Conservation (phyloP, 2,329 filamentous ascomycete species). For the Dothideomycetes sp. region DNA sequence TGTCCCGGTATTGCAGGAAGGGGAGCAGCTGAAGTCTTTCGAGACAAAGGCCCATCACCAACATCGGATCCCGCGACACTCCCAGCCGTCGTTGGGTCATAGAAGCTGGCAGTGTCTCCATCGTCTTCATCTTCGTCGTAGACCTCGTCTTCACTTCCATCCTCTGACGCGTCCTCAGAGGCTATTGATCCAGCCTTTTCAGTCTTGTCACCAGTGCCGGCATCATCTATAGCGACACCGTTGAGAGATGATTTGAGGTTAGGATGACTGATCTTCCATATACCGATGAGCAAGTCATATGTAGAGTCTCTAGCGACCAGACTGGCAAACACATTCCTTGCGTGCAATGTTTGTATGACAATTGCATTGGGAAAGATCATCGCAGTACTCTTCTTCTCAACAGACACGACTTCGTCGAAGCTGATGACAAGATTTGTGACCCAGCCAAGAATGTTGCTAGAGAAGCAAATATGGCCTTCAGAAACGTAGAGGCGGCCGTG, state of each 20-base stretch:
- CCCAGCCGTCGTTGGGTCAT: slow-evolving; percentile 38
- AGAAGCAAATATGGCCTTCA: slow-evolving; percentile 95
- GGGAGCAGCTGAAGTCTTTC: slow-evolving; percentile 58
- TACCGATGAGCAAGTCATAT: slow-evolving; percentile 93
- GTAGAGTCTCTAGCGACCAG: slow-evolving; percentile 91
- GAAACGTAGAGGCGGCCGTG: slow-evolving; percentile 93
- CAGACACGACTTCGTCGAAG: slow-evolving; percentile 93
- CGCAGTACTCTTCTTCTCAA: slow-evolving; percentile 94
- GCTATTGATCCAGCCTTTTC: slow-evolving; percentile 62
- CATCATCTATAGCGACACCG: slow-evolving; percentile 68
- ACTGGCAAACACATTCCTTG: slow-evolving; percentile 91
- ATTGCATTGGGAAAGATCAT: slow-evolving; percentile 95
- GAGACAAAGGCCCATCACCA: slow-evolving; percentile 38
- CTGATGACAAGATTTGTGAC: slow-evolving; percentile 95
- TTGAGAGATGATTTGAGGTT: slow-evolving; percentile 85
- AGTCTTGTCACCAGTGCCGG: slow-evolving; percentile 76
- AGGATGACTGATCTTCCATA: slow-evolving; percentile 95
- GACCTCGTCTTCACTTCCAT: slow-evolving; percentile 63
- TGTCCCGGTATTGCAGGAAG: slow-evolving; percentile 26
- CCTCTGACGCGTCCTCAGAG: slow-evolving; percentile 37
- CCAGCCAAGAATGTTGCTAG: slow-evolving; percentile 97
- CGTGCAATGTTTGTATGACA: slow-evolving; percentile 90
- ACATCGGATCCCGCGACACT: slow-evolving; percentile 45
- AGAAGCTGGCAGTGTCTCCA: slow-evolving; percentile 48
- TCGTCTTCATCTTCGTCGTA: slow-evolving; percentile 73